Percentiles rank a stretch among this genome's conserved stretches.
Conservation (phyloP, 2,329 filamentous ascomycete species). For the Pseudogymnoascus sp. region DNA sequence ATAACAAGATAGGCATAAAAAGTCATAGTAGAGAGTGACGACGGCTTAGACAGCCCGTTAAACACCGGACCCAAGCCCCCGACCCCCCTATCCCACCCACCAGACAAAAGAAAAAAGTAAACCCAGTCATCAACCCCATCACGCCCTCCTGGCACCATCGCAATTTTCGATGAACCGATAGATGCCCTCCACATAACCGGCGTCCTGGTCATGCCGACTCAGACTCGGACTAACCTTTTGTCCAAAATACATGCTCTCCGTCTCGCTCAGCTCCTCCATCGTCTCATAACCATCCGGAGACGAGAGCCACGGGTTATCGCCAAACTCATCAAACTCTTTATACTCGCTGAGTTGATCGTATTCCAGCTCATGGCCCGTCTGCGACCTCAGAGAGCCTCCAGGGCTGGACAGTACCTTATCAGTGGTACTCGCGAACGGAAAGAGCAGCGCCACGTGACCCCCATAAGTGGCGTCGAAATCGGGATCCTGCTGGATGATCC, state of each 20-base stretch:
- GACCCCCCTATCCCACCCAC: not conserved
- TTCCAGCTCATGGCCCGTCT: constrained; percentile 29
- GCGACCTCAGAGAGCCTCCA: constrained; percentile 35
- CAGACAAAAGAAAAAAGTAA: constrained; percentile 4
- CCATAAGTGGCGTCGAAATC: constrained; percentile 62
- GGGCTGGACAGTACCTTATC: constrained; percentile 29
- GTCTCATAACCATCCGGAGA: constrained; percentile 25
- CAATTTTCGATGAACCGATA: constrained; percentile 58
- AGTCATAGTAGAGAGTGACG: constrained; percentile 5
- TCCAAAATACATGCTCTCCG: constrained; percentile 25
- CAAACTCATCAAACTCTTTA: constrained; percentile 21
- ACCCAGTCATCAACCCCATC: not conserved
- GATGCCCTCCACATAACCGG: constrained; percentile 50
- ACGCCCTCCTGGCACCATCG: constrained; percentile 32
- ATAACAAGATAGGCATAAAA: not conserved
- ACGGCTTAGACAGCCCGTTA: not conserved
- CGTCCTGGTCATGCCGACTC: constrained; percentile 47
- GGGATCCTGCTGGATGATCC: constrained; percentile 66
- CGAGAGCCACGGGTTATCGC: constrained; percentile 23
- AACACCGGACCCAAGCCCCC: constrained; percentile 3
- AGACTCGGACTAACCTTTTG: constrained; percentile 20
- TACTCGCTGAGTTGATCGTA: constrained; percentile 18
- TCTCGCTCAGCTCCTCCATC: constrained; percentile 24
- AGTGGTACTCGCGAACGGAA: constrained; percentile 71
- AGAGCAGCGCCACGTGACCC: constrained; percentile 66